Base-by-base conservation (phyloP, 228 moss, liverwort and hornwort species). In the Sphagnum magellanicum region DNA sequence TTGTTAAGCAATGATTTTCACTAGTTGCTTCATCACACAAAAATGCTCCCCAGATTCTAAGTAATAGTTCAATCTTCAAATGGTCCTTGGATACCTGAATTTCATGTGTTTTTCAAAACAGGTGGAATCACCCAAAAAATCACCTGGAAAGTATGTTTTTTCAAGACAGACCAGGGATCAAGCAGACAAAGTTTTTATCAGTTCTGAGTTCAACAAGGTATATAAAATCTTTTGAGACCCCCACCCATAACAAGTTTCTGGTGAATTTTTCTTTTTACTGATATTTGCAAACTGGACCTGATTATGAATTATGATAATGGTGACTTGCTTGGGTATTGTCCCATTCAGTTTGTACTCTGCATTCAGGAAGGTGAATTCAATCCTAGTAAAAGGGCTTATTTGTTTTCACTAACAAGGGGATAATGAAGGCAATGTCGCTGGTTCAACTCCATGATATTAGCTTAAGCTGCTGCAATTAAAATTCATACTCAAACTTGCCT, bases 131-230 rank as follows among this genome's bases (percentile, higher is more conserved):
- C 78, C 74, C 59, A 83, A 78, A 73, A 78, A 72, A 61, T 87
- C 87, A 72, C 83, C 76, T 55, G 83, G 68, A 32, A 87, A 76
- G 61, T 78, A 80, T 55, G 78, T 72, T 52, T 87, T 87, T 65
- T 72, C 83, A 61, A 63, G 49, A 74, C 83, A 83, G 78, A 83
- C 78, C 58, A 80, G 87, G 78, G 78, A 78, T 51, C 83, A 78
- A 74, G 80, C 76, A 64, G 76, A 76, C 13, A 83, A 87, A 73
- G 83, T 83, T 64, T 87, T 83, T 47, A 77, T 87, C 52, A 80
- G 80, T 70, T 75, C 71, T 68, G 87, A 87, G 69, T 83, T 87
- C 60, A 80, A 81, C 61, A 87, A 81, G 87, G 87, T 83, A 70
- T 52, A 50, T 3, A 57, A 48, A 13, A 8, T 49, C 48, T 64